Evolutionary conservation across 225 moss, liverwort and hornwort genomes (phyloP).

Genomic region (Bryoerythrophyllum caledonicum): DNA sequence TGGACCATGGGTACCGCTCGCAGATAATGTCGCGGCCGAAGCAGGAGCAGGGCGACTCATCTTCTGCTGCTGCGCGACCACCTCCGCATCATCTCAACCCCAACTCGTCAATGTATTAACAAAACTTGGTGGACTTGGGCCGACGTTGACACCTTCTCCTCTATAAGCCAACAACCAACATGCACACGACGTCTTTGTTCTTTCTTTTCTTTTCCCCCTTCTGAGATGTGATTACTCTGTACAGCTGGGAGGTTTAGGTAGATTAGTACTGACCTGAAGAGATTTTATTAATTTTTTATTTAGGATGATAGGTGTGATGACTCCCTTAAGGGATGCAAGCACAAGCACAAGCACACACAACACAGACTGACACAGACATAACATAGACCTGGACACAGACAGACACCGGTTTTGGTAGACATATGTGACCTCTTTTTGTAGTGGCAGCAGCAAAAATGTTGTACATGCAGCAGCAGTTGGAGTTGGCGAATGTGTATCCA

Average conservation of each 20-base stretch:
- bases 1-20: slow-evolving; percentile 31
- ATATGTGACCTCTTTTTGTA: too few species aligned
- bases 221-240: slow-evolving; percentile 37
- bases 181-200: not conserved
- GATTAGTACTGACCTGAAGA: not conserved
- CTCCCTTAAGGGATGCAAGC: slow-evolving; percentile 31
- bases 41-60: slow-evolving; percentile 55
- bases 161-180: not conserved
- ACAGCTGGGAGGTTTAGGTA: slow-evolving; percentile 29
- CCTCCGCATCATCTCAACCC: slow-evolving; percentile 32
- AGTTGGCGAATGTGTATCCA: too few species aligned
- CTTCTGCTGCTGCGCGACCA: slow-evolving; percentile 9
- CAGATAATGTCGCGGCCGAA: slow-evolving; percentile 52
- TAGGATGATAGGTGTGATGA: slow-evolving; percentile 22
- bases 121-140: slow-evolving; percentile 40
- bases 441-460: too few species aligned
- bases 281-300: slow-evolving; percentile 24
- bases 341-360: slow-evolving; percentile 8
- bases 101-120: slow-evolving; percentile 41
- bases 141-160: slow-evolving; percentile 23
- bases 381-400: not conserved
- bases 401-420: too few species aligned
- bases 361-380: not conserved
- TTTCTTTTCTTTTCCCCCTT: not conserved
- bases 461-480: too few species aligned